Evolutionary conservation across 306 rosid genomes (phyloP).

Genomic region (Notholithocarpus densiflorus): DNA sequence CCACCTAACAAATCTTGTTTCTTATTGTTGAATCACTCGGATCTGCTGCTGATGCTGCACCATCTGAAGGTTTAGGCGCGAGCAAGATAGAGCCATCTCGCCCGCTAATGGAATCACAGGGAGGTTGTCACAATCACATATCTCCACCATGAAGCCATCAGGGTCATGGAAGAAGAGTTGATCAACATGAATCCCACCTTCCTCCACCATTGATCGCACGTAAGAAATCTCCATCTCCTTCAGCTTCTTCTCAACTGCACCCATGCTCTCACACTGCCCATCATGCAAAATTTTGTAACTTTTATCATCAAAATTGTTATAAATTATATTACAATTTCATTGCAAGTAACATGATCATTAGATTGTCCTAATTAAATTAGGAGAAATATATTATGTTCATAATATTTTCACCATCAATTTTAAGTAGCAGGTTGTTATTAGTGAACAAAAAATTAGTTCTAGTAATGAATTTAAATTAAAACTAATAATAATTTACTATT

Average conservation of each 20-base stretch:
- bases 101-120: slow-evolving; percentile 67
- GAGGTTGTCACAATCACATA: slow-evolving; percentile 84
- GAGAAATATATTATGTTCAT: no score
- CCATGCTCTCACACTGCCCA: slow-evolving; percentile 89
- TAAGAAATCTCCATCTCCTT: slow-evolving; percentile 63
- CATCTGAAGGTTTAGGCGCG: slow-evolving; percentile 27
- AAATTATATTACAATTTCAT: not conserved
- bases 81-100: slow-evolving; percentile 39
- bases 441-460: no score
- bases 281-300: not conserved
- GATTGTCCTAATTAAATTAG: no score
- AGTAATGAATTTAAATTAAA: no score
- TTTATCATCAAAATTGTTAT: not conserved
- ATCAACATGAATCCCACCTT: slow-evolving; percentile 74
- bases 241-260: slow-evolving; percentile 78
- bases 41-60: slow-evolving; percentile 27
- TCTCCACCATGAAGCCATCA: slow-evolving; percentile 96
- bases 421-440: fast-evolving
- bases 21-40: slow-evolving; percentile 8
- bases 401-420: no score
- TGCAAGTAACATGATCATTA: not conserved
- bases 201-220: slow-evolving; percentile 66
- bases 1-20: not conserved
- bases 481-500: no score
- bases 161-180: slow-evolving; percentile 94